Conservation (phyloP, 129 eudicot genomes). For the Arctium minus region DNA sequence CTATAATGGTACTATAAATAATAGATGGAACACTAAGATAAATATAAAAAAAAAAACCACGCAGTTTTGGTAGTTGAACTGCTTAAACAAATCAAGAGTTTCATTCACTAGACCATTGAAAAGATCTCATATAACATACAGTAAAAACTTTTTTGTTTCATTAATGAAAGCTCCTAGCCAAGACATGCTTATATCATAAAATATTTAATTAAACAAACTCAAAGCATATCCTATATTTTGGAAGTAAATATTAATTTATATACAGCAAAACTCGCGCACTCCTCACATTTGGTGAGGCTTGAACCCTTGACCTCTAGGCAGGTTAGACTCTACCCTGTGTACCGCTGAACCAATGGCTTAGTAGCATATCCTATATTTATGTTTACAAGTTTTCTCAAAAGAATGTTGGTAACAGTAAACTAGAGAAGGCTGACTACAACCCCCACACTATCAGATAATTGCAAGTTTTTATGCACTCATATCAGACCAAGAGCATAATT, state of each 20-base stretch:
- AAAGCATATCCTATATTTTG: not conserved
- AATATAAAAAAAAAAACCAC: not conserved
- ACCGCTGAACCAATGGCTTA: not conserved
- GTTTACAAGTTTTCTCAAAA: not conserved
- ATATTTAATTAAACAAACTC: not conserved
- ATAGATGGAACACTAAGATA: not conserved
- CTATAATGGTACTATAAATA: not conserved
- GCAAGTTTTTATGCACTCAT: not conserved
- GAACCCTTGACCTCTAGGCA: not conserved
- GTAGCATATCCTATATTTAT: not conserved
- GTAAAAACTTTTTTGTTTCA: not conserved
- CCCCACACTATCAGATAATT: not conserved
- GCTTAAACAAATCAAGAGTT: not conserved
- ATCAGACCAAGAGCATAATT: not conserved
- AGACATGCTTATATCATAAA: not conserved
- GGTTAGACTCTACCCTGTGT: not conserved
- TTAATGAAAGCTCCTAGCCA: not conserved
- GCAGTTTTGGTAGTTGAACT: not conserved
- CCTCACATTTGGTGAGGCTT: not conserved
- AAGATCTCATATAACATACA: not conserved
- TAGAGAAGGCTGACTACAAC: not conserved
- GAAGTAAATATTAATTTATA: not conserved
- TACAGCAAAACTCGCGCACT: not conserved
- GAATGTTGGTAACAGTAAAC: not conserved
- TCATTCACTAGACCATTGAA: not conserved